These are phyloP conservation scores for Trichomonascaceae sp. DNA, from an alignment of 1,139 yeast genomes.

Conservation along the genomic window DNA sequence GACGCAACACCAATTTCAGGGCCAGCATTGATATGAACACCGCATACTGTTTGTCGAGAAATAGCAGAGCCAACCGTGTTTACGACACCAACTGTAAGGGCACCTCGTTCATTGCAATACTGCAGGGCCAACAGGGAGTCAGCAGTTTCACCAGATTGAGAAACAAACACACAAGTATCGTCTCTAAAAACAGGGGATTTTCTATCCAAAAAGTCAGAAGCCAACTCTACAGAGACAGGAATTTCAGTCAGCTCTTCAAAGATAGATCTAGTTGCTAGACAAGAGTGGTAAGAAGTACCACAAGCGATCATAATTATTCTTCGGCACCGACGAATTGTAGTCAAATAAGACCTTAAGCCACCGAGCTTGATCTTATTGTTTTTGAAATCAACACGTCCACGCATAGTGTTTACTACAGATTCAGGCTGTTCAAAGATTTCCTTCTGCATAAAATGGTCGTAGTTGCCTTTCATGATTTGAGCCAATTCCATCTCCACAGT, in stretches of 20 bases:
- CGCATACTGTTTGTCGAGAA: slow-evolving; percentile 95
- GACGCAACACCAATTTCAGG: slow-evolving; percentile 99
- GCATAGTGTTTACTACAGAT: slow-evolving; percentile 96
- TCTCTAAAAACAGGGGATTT: slow-evolving; percentile 95
- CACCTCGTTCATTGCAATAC: slow-evolving; percentile 95
- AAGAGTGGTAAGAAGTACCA: slow-evolving; percentile 98
- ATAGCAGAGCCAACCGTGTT: slow-evolving; percentile 92
- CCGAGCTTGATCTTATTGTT: slow-evolving; percentile 75
- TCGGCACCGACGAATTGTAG: slow-evolving; percentile 90
- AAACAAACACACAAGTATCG: slow-evolving; percentile 94
- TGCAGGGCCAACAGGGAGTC: slow-evolving; percentile 96
- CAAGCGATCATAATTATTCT: slow-evolving; percentile 98
- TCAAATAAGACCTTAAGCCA: slow-evolving; percentile 78
- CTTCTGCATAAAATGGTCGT: slow-evolving; percentile 96
- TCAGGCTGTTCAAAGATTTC: slow-evolving; percentile 99
- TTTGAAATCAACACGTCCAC: slow-evolving; percentile 96
- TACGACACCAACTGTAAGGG: slow-evolving; percentile 94
- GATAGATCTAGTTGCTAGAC: slow-evolving; percentile 92
- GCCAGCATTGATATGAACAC: slow-evolving; percentile 99
- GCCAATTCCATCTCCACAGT: slow-evolving; percentile 96
- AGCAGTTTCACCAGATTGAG: slow-evolving; percentile 99
- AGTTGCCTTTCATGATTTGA: slow-evolving; percentile 97
- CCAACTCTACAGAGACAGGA: slow-evolving; percentile 93
- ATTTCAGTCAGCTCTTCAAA: slow-evolving; percentile 96
- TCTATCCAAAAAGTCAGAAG: slow-evolving; percentile 96